Conservation (phyloP, 805 yeast genomes). For the Starmera caribaea region DNA sequence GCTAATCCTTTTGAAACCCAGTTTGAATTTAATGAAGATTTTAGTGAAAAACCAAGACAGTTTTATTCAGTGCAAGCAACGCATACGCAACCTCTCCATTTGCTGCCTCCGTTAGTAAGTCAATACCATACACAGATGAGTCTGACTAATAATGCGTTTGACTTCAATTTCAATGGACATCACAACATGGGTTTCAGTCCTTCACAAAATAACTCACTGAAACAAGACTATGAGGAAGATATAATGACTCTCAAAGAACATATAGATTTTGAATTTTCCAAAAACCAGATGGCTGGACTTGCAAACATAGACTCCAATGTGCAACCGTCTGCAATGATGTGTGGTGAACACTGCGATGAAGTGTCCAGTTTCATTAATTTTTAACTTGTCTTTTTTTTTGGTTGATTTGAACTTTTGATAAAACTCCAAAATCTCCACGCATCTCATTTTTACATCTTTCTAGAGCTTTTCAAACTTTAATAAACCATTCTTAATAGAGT, state of each 20-base stretch:
- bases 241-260: neutral
- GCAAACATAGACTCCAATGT: neutral
- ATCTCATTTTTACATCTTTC: too few relatives aligned
- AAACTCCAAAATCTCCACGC: too few relatives aligned
- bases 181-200: neutral
- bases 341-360: neutral
- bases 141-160: neutral
- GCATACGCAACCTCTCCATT: neutral
- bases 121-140: neutral
- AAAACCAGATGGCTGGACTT: neutral
- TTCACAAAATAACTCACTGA: neutral
- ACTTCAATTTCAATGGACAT: neutral
- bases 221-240: neutral
- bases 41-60: neutral
- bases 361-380: neutral
- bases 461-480: too few relatives aligned
- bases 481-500: too few relatives aligned
- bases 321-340: neutral
- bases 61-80: neutral
- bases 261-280: neutral
- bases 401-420: too few relatives aligned
- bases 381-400: neutral
- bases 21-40: too few relatives aligned
- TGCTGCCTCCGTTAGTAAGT: neutral
- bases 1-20: too few relatives aligned